A percentile compares a stretch with the other conserved stretches of the same genome.
Evolutionary conservation across 352 stramenopile species (phyloP).

Genomic region (Phytophthora quininea): DNA sequence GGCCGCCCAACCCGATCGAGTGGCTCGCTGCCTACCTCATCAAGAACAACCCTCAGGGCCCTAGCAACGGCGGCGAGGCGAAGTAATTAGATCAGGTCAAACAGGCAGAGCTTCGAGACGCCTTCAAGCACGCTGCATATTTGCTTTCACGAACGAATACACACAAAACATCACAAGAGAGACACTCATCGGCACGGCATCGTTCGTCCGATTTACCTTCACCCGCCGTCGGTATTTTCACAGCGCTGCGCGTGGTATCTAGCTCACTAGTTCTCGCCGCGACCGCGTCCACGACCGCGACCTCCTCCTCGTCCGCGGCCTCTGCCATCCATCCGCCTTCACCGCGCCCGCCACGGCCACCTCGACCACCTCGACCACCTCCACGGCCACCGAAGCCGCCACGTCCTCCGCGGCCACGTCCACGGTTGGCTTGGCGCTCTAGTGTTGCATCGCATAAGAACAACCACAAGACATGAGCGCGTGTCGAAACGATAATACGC

Average conservation of each 20-base stretch:
- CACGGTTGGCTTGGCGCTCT: constrained; percentile 78
- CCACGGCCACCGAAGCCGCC: constrained; percentile 53
- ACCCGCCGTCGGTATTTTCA: neutral
- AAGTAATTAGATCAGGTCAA: constrained; percentile 56
- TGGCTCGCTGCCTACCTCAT: constrained; percentile 97
- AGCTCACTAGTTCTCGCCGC: constrained; percentile 45
- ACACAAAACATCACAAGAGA: neutral
- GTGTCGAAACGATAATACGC: constrained; percentile 13
- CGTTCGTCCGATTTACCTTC: constrained; percentile 12
- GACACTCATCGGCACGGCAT: neutral
- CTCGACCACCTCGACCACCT: constrained; percentile 44
- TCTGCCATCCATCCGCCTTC: constrained; percentile 27
- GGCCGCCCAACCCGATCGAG: constrained; percentile 96
- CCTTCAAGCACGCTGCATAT: constrained; percentile 27
- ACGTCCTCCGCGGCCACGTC: constrained; percentile 73
- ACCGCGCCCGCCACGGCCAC: constrained; percentile 21
- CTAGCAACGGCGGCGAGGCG: constrained; percentile 48
- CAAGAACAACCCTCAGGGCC: constrained; percentile 95
- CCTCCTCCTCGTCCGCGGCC: constrained; percentile 36
- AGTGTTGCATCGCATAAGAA: constrained; percentile 14
- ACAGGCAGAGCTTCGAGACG: constrained; percentile 6
- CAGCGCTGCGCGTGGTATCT: neutral
- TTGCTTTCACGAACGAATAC: constrained; percentile 28
- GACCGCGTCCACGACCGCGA: constrained; percentile 45
- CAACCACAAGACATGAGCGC: constrained; percentile 6